Evolutionary conservation across 2,329 filamentous ascomycete genomes (phyloP).

Genomic region (Bipolaris bicolor): DNA sequence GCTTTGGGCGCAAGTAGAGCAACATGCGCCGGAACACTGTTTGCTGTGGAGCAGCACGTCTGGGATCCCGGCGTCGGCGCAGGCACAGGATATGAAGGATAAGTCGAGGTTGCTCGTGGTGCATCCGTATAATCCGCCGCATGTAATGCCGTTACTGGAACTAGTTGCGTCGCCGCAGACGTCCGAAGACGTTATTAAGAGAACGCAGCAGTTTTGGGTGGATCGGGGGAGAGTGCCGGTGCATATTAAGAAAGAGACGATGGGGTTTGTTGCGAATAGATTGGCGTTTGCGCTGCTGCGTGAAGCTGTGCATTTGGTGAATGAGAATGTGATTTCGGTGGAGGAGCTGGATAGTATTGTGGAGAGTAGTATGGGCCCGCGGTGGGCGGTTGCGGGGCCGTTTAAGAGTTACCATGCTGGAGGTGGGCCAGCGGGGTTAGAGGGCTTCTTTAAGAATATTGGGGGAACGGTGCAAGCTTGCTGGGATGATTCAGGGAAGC

Average conservation of each 20-base stretch:
- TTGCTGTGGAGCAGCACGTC: constrained; percentile 65
- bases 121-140: constrained; percentile 68
- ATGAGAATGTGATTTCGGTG: constrained; percentile 58
- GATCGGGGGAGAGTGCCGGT: constrained; percentile 54
- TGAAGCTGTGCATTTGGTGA: constrained; percentile 62
- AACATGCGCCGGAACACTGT: constrained; percentile 51
- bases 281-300: constrained; percentile 63
- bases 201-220: constrained; percentile 57
- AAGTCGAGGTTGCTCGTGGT: constrained; percentile 59
- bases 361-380: constrained; percentile 35
- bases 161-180: constrained; percentile 60
- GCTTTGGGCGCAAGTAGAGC: constrained; percentile 60
- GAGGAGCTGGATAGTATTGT: constrained; percentile 60
- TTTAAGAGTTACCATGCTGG: constrained; percentile 66
- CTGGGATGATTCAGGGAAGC: constrained; percentile 58
- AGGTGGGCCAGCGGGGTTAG: constrained; percentile 60
- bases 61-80: constrained; percentile 62
- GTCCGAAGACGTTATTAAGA: constrained; percentile 43
- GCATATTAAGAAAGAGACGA: constrained; percentile 58
- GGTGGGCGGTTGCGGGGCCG: constrained; percentile 52
- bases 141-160: constrained; percentile 67
- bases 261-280: constrained; percentile 65
- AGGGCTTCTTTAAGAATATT: constrained; percentile 62
- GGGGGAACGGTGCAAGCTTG: constrained; percentile 61
- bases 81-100: constrained; percentile 53